Conservation (phyloP, 208 protist species). For the Trypanosoma theileri region DNA sequence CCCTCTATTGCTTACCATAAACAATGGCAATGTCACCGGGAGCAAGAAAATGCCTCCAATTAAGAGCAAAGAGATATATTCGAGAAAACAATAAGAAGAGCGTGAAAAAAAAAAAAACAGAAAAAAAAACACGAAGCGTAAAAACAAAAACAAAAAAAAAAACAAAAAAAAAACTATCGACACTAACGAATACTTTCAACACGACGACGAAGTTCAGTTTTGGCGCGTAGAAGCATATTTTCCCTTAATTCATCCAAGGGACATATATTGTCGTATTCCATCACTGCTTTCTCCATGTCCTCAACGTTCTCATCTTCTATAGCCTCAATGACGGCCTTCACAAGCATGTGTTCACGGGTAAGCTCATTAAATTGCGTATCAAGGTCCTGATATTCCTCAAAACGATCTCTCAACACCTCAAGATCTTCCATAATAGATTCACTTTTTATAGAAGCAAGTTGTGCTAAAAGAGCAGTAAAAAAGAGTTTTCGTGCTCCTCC, state of each 20-base stretch:
- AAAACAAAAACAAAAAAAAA: conserved; percentile 16
- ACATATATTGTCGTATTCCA: conserved; percentile 80
- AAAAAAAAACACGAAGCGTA: neutral
- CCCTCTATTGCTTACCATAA: no score
- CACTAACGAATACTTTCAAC: conserved; percentile 56
- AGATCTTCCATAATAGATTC: conserved; percentile 62
- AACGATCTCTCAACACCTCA: conserved; percentile 68
- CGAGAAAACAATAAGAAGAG: neutral
- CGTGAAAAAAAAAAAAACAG: neutral
- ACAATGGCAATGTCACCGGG: no score
- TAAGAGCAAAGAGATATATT: neutral
- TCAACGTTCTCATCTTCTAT: conserved; percentile 57
- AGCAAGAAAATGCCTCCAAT: neutral
- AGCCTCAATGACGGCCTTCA: conserved; percentile 74
- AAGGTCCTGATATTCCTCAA: conserved; percentile 80
- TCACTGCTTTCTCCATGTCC: conserved; percentile 68
- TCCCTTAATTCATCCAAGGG: conserved; percentile 63
- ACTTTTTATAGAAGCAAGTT: conserved; percentile 68
- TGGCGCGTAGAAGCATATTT: conserved; percentile 75
- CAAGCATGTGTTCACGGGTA: conserved; percentile 88
- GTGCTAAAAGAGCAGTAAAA: conserved; percentile 76
- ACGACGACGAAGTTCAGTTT: conserved; percentile 53
- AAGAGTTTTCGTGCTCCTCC: conserved; percentile 75
- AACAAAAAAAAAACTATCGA: conserved; percentile 3
- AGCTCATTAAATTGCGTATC: conserved; percentile 85